A percentile compares a stretch with the other conserved stretches of the same genome.
Conservation (phyloP, 495 filamentous ascomycete species). For the Lasiosphaeris hirsuta region DNA sequence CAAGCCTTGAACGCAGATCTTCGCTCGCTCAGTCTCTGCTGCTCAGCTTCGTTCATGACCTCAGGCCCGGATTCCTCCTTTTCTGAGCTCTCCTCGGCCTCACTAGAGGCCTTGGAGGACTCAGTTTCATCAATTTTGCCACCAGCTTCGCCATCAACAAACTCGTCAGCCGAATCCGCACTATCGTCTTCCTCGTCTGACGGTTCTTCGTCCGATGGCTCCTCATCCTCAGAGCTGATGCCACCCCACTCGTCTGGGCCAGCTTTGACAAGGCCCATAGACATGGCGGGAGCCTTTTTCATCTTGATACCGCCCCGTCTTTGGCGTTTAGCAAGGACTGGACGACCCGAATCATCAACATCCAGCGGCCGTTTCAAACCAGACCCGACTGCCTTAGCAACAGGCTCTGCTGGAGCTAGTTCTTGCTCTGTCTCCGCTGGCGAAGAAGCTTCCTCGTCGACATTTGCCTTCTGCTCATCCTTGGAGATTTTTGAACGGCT, state of each 20-base stretch:
- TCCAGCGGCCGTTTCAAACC: constrained; percentile 87
- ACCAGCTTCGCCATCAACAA: constrained; percentile 14
- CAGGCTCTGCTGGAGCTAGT: constrained; percentile 9
- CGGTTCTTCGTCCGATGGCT: constrained; percentile 17
- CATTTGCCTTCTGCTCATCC: constrained; percentile 8
- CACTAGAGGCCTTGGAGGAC: constrained; percentile 27
- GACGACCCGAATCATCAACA: constrained; percentile 69
- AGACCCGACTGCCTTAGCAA: constrained; percentile 55
- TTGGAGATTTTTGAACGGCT: constrained; percentile 25
- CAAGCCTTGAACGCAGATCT: constrained; percentile 87
- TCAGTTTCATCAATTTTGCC: constrained; percentile 26
- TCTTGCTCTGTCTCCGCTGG: not conserved
- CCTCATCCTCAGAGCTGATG: constrained; percentile 26
- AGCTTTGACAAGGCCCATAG: constrained; percentile 9
- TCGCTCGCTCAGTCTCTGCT: constrained; percentile 31
- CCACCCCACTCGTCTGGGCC: constrained; percentile 41
- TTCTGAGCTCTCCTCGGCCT: constrained; percentile 21
- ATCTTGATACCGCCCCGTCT: constrained; percentile 51
- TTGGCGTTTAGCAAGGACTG: constrained; percentile 70
- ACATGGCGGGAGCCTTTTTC: constrained; percentile 19
- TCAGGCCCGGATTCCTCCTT: constrained; percentile 32
- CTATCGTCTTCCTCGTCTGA: constrained; percentile 22
- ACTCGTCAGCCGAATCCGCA: constrained; percentile 22
- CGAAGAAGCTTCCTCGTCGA: not conserved
- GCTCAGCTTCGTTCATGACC: constrained; percentile 26